Percentiles rank a stretch among this genome's conserved stretches.
phyloP scores from a whole-genome alignment of 306 rosid species.

The Inga laurina region DNA sequence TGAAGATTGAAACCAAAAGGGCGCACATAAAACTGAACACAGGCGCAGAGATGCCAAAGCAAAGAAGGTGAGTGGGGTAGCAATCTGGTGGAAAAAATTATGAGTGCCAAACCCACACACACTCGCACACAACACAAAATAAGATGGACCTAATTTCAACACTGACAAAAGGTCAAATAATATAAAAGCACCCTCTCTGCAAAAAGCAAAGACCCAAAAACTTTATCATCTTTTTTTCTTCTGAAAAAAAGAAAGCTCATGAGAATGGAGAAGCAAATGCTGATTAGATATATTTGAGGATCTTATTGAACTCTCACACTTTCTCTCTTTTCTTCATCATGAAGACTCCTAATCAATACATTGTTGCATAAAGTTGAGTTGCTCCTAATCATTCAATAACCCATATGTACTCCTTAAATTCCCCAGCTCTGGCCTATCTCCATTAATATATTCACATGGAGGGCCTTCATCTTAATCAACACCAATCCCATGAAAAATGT shows the following conservation, averaged over 20 bases:
- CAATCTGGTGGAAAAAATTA: not conserved
- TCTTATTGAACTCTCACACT: conserved; percentile 18
- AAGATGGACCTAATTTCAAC: conserved; percentile 35
- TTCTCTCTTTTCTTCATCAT: conserved; percentile 36
- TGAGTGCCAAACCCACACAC: conserved; percentile 20
- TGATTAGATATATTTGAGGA: conserved; percentile 28
- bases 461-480: conserved; percentile 2
- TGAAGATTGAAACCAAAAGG: not conserved
- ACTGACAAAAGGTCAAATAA: conserved; percentile 39
- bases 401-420: conserved; percentile 6
- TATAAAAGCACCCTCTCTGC: conserved; percentile 41
- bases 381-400: conserved; percentile 8
- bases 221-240: conserved; percentile 27
- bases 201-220: conserved; percentile 31
- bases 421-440: conserved; percentile 5
- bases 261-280: conserved; percentile 8
- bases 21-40: not conserved
- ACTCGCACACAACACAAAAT: conserved; percentile 8
- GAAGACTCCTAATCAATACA: conserved; percentile 33
- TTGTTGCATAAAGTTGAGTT: conserved; percentile 35
- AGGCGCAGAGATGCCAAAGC: not conserved
- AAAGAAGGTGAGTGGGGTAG: not conserved
- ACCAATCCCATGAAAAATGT: not conserved
- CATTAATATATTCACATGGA: conserved; percentile 33
- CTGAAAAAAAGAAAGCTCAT: conserved; percentile 19